These are phyloP conservation scores for Prosopis cineraria DNA, from an alignment of 306 rosid species.

Conservation along the genomic window DNA sequence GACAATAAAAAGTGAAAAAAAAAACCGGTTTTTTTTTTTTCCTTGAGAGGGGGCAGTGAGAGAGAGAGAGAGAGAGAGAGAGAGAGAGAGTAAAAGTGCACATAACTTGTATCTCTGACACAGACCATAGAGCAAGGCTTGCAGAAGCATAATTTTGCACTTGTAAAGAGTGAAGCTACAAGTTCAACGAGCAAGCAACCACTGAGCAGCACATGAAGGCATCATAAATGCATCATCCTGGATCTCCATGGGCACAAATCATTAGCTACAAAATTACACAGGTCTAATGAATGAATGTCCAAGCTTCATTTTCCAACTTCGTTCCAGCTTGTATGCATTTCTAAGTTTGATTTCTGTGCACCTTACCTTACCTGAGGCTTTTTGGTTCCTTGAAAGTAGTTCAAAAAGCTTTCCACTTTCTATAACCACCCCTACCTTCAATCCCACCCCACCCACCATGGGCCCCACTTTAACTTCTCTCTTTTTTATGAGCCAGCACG, in stretches of 20 bases:
- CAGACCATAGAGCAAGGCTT: conserved; percentile 10
- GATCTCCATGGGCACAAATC: conserved; percentile 33
- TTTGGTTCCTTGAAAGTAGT: conserved; percentile 24
- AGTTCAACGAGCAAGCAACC: conserved; percentile 12
- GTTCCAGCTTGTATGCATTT: conserved; percentile 9
- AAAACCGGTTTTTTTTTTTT: no score
- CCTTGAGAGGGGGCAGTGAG: no score
- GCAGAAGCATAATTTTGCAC: conserved; percentile 17
- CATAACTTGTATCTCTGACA: not conserved
- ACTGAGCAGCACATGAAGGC: conserved; percentile 27
- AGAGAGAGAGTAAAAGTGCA: not conserved
- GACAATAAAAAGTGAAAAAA: no score
- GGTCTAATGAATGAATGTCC: conserved; percentile 14
- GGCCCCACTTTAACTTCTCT: not conserved
- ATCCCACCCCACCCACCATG: not conserved
- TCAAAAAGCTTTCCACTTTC: conserved; percentile 30
- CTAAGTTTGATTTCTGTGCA: conserved; percentile 5
- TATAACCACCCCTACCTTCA: no score
- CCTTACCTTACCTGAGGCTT: conserved; percentile 7
- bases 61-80: no score
- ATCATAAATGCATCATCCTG: conserved; percentile 34
- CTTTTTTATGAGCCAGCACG: not conserved
- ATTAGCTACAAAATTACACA: conserved; percentile 35
- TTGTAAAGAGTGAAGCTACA: conserved; percentile 23
- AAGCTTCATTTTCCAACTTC: conserved; percentile 29